Evolutionary conservation across 208 protist genomes (phyloP).

Genomic region (Trypanosoma brucei): DNA sequence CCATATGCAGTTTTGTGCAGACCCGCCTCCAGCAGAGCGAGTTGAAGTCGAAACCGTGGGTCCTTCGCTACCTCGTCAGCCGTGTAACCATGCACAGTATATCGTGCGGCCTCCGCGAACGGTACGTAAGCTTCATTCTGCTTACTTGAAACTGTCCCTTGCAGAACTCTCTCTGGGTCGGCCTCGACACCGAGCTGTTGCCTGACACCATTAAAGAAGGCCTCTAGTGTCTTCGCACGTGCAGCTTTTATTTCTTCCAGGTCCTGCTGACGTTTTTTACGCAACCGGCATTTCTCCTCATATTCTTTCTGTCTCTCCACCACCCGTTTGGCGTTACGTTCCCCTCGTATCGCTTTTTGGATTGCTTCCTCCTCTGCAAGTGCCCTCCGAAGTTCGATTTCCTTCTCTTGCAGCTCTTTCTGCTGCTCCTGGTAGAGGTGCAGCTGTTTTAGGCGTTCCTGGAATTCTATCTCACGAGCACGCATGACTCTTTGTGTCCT

Average conservation of each 20-base stretch:
- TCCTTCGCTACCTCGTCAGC: constrained; percentile 77
- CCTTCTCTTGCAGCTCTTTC: constrained; percentile 32
- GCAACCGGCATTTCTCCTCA: constrained; percentile 30
- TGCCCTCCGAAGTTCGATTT: constrained; percentile 32
- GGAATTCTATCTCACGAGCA: constrained; percentile 33
- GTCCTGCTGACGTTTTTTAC: constrained; percentile 33
- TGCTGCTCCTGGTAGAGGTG: constrained; percentile 38
- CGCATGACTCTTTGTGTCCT: constrained; percentile 14
- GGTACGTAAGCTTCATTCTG: constrained; percentile 38
- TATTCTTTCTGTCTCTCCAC: constrained; percentile 43
- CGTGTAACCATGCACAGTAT: constrained; percentile 50
- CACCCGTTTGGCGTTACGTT: constrained; percentile 52
- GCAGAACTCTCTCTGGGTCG: constrained; percentile 52
- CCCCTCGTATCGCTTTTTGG: constrained; percentile 32
- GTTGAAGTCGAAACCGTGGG: constrained; percentile 72
- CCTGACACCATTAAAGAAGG: constrained; percentile 70
- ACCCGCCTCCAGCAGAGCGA: constrained; percentile 67
- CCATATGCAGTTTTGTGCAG: constrained; percentile 76
- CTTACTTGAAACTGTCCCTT: constrained; percentile 54
- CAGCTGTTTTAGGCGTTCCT: constrained; percentile 50
- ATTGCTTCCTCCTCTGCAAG: constrained; percentile 33
- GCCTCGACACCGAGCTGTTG: constrained; percentile 53
- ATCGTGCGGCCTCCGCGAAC: constrained; percentile 32
- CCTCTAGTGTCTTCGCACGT: constrained; percentile 50
- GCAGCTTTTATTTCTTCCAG: constrained; percentile 34